A percentile compares a stretch with the other conserved stretches of the same genome.
Evolutionary conservation across 441 rosid genomes (phyloP).

Genomic region (Pelargonium citronellum): DNA sequence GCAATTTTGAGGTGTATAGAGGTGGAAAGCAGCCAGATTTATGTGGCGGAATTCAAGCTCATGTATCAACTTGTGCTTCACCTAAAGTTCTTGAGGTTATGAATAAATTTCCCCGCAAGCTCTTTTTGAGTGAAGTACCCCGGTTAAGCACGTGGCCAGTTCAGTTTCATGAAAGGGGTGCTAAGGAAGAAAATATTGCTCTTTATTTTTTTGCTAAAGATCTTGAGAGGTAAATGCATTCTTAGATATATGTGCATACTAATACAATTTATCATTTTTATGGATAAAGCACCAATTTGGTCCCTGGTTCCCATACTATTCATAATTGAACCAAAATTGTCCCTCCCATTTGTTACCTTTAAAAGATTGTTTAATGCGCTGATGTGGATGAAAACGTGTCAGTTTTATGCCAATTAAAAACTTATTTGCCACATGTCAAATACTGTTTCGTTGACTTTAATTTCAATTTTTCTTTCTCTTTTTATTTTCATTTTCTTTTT

Average conservation of each 20-base stretch:
- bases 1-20: constrained; percentile 60
- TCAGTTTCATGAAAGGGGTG: constrained; percentile 66
- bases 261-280: neutral
- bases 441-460: too few relatives aligned
- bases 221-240: constrained; percentile 52
- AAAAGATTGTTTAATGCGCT: too few relatives aligned
- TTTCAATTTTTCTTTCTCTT: too few relatives aligned
- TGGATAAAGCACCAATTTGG: too few relatives aligned
- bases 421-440: too few relatives aligned
- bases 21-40: constrained; percentile 42
- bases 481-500: too few relatives aligned
- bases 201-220: constrained; percentile 94
- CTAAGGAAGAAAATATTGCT: constrained; percentile 84
- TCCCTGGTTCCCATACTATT: too few relatives aligned
- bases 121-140: constrained; percentile 70
- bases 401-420: too few relatives aligned
- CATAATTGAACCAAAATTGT: too few relatives aligned
- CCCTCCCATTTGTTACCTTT: too few relatives aligned
- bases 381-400: too few relatives aligned
- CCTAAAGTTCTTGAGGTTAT: constrained; percentile 76
- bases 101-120: constrained; percentile 52
- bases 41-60: constrained; percentile 82
- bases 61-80: constrained; percentile 79
- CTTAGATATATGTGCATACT: neutral
- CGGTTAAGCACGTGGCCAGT: constrained; percentile 78